Evolutionary conservation across 257 asterid genomes (phyloP).

Genomic region (Gentiana dahurica): DNA sequence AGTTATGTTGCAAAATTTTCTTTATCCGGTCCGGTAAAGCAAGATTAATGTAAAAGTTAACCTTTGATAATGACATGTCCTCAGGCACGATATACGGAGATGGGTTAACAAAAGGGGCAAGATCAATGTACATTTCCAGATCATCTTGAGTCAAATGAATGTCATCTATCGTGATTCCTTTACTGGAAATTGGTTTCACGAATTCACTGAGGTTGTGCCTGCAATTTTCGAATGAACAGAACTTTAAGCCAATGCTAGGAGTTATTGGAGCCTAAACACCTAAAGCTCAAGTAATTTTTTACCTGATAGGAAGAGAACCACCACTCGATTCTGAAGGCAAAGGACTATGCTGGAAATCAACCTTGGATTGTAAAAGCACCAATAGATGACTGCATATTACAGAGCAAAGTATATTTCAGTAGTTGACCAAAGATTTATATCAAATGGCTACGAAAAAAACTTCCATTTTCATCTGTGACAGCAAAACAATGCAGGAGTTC

Average conservation of each 20-base stretch:
- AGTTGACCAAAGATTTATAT: too few relatives aligned
- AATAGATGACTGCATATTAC: slow-evolving; percentile 74
- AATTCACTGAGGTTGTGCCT: slow-evolving; percentile 94
- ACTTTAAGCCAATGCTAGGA: not conserved
- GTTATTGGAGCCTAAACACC: not conserved
- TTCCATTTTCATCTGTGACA: slow-evolving; percentile 1
- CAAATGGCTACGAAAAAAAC: not conserved
- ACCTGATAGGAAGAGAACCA: slow-evolving; percentile 81
- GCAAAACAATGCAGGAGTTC: slow-evolving; percentile 2
- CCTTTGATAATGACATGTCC: slow-evolving; percentile 98
- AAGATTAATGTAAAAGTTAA: slow-evolving; percentile 14
- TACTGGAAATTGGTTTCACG: slow-evolving; percentile 92
- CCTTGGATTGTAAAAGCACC: slow-evolving; percentile 90
- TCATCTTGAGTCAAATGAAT: slow-evolving; percentile 76
- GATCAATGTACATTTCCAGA: slow-evolving; percentile 93
- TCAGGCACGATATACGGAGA: slow-evolving; percentile 96
- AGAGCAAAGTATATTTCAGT: not conserved
- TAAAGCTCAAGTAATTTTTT: slow-evolving; percentile 3
- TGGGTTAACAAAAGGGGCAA: slow-evolving; percentile 81
- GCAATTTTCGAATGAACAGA: slow-evolving; percentile 19
- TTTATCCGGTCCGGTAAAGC: slow-evolving; percentile 6
- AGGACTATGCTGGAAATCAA: slow-evolving; percentile 92
- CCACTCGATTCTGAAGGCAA: slow-evolving; percentile 64
- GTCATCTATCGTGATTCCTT: slow-evolving; percentile 69
- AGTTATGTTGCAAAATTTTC: slow-evolving; percentile 4